Conservation (phyloP, 768 basidiomycete genomes). For the Pisolithus tinctorius region DNA sequence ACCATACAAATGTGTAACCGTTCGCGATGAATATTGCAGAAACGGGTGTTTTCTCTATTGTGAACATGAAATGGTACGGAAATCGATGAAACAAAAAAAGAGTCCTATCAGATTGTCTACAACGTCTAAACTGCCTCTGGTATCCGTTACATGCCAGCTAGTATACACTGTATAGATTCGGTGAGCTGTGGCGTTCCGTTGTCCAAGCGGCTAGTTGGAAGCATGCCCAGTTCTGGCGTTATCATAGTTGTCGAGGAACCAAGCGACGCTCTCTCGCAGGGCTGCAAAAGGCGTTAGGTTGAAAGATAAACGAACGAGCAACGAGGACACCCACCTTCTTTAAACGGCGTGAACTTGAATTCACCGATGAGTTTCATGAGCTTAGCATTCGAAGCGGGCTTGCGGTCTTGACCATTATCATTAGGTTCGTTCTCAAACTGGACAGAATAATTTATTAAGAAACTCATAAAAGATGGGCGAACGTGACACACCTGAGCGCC, state of each 20-base stretch:
- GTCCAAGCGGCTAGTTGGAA: no score
- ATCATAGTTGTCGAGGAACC: constrained; percentile 83
- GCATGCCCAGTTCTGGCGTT: constrained; percentile 52
- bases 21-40: neutral
- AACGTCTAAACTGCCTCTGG: constrained; percentile 5
- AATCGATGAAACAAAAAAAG: no score
- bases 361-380: constrained; percentile 66
- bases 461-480: neutral
- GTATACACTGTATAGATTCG: no score
- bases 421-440: constrained; percentile 66
- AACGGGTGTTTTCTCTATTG: neutral
- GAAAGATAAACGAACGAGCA: neutral
- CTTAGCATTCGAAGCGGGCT: constrained; percentile 92
- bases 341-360: constrained; percentile 91
- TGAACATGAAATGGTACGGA: no score
- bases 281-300: constrained; percentile 36
- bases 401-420: constrained; percentile 93
- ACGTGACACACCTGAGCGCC: constrained; percentile 54
- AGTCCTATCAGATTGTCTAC: neutral
- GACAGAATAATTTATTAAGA: neutral
- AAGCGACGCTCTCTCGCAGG: constrained; percentile 68
- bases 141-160: constrained; percentile 10
- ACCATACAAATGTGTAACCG: neutral
- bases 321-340: constrained; percentile 48
- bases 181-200: no score